phyloP scores from a whole-genome alignment of 2,329 filamentous ascomycete species.

The Aspergillus felis region DNA sequence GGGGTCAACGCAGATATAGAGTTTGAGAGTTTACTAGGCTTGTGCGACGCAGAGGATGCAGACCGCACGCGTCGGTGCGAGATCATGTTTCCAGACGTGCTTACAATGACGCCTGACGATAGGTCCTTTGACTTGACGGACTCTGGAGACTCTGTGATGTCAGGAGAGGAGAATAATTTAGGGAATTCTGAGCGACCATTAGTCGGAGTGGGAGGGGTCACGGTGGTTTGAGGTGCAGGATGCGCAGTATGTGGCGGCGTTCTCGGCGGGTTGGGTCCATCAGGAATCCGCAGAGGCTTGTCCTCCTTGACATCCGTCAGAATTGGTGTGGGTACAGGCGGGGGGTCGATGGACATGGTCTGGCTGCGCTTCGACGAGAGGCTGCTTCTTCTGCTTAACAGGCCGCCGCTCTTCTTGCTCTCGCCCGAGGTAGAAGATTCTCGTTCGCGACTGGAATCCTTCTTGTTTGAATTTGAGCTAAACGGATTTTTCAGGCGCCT shows the following conservation, averaged over 20 bases:
- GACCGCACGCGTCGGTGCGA: slow-evolving; percentile 64
- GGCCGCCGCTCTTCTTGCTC: slow-evolving; percentile 37
- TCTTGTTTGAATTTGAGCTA: slow-evolving; percentile 48
- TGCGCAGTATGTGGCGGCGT: slow-evolving; percentile 31
- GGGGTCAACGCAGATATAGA: slow-evolving; percentile 69
- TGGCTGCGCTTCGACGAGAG: slow-evolving; percentile 30
- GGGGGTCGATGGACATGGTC: slow-evolving; percentile 21
- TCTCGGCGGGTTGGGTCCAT: slow-evolving; percentile 20
- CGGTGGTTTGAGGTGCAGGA: slow-evolving; percentile 47
- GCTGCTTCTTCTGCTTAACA: slow-evolving; percentile 38
- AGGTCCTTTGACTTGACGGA: slow-evolving; percentile 26
- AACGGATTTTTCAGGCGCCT: slow-evolving; percentile 71
- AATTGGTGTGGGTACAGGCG: slow-evolving; percentile 31
- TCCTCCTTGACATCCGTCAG: slow-evolving; percentile 27
- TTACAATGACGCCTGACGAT: slow-evolving; percentile 51
- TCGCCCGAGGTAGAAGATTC: slow-evolving; percentile 40
- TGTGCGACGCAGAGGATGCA: slow-evolving; percentile 48
- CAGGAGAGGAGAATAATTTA: slow-evolving; percentile 24
- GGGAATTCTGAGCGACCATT: slow-evolving; percentile 40
- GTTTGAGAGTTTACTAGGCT: slow-evolving; percentile 84
- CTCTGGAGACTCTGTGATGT: slow-evolving; percentile 39
- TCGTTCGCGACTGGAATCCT: slow-evolving; percentile 46
- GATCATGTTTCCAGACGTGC: slow-evolving; percentile 67
- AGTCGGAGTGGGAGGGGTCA: slow-evolving; percentile 62
- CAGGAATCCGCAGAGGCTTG: slow-evolving; percentile 20